A percentile compares a stretch with the other conserved stretches of the same genome.
These are phyloP conservation scores for Raffaelea albimanens DNA, from an alignment of 2,329 filamentous ascomycete genomes.

Conservation along the genomic window DNA sequence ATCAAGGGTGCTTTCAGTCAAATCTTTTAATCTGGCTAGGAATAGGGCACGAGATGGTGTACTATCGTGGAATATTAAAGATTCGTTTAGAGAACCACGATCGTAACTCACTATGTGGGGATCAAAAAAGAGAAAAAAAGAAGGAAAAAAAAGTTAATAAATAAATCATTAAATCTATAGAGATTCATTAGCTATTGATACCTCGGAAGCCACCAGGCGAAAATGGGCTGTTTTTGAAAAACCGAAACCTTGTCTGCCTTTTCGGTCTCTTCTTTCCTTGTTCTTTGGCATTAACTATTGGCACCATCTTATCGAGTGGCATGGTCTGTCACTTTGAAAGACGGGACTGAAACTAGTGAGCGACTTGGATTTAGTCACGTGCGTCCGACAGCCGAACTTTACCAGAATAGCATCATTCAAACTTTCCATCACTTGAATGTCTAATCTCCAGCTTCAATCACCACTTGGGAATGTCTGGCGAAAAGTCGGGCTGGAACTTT, in stretches of 20 bases:
- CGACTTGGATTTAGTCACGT: too few relatives aligned
- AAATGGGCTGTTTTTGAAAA: background rate
- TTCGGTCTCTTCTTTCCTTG: background rate
- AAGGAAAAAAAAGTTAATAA: background rate
- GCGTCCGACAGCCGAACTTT: too few relatives aligned
- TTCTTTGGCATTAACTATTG: background rate
- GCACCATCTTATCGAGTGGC: background rate
- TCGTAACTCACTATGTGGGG: background rate
- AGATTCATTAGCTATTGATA: background rate
- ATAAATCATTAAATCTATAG: background rate
- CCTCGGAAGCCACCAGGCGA: background rate
- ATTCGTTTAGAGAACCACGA: background rate
- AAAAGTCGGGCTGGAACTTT: slow-evolving; percentile 25
- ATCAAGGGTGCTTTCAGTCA: background rate
- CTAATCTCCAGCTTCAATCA: too few relatives aligned
- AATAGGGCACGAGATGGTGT: background rate
- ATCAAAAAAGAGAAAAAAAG: background rate
- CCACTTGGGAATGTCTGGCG: slow-evolving; percentile 23
- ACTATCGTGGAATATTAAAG: background rate
- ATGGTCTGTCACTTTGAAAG: background rate
- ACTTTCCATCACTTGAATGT: too few relatives aligned
- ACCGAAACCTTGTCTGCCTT: background rate
- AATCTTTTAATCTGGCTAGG: background rate
- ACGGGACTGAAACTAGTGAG: too few relatives aligned
- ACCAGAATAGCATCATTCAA: too few relatives aligned